Base-by-base conservation (phyloP, 2,329 filamentous ascomycete genomes). In the Ophiostoma piceae region DNA sequence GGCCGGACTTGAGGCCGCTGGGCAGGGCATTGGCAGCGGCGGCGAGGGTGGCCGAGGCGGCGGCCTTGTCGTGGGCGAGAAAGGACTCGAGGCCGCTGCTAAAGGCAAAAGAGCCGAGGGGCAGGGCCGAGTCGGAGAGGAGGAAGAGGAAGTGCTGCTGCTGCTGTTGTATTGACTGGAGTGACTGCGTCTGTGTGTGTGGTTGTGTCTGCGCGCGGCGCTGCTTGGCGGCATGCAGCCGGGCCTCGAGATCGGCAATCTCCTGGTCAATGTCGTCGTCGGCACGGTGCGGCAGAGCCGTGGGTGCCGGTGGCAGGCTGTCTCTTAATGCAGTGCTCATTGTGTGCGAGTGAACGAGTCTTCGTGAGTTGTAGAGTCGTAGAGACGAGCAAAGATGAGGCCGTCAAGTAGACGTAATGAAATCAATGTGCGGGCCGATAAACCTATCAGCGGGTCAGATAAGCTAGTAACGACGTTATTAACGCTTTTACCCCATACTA, bases 81-180 rank as follows among this genome's bases (percentile, higher is more conserved):
- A 90, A 94, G 57, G 91, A 94, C 80, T 95, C 92, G 19, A 95
- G 85, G 2, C 91, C 91, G 74, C 87, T 90, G 81, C 88, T 92
- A 81, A 94, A 95, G 75, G 92, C 92, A 80, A 95, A 95, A n/a
- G 91, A 92, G 70, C 92, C 92, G 0, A 95, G 84, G 0, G 92
- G 92, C 2, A 95, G 86, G 16, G 91, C 90, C 1, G 92, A 94
- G 81, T 95, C 92, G 66, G 92, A 87, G 67, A 94, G 87, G 3
- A 95, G 84, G 41, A 94, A 86, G 51, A 93, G 85, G 73, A 90
- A 89, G 79, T 94, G 92, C 37, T 84, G 71, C 57, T 72, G 71
- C 29, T 64, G 43, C 62, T 60, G 68, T 77, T 32, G 75, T 70
- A 71, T 72, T n/a, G 26, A 73, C 39, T 66, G 26, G 26, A 29